Percentiles rank a stretch among this genome's conserved stretches.
These are phyloP conservation scores for Bretschneidera sinensis DNA, from an alignment of 345 rosid species.

Conservation along the genomic window DNA sequence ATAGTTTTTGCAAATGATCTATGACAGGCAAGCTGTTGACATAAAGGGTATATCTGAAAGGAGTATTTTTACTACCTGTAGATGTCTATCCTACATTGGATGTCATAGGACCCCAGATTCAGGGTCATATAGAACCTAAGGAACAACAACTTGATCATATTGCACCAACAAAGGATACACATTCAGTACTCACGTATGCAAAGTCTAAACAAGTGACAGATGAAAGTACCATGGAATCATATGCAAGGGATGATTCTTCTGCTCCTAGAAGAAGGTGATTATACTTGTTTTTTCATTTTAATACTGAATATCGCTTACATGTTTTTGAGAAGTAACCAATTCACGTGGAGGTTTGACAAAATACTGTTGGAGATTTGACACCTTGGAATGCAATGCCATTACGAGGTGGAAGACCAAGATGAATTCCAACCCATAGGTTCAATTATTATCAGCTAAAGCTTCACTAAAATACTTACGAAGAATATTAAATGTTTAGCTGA, in stretches of 20 bases:
- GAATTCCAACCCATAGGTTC: too few relatives aligned
- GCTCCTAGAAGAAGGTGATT: slow-evolving; percentile 59
- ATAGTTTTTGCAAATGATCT: slow-evolving; percentile 84
- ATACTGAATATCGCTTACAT: too few relatives aligned
- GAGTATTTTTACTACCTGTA: slow-evolving; percentile 56
- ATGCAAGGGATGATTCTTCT: slow-evolving; percentile 39
- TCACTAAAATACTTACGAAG: not conserved
- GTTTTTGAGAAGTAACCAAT: not conserved
- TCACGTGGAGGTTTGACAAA: not conserved
- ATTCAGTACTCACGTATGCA: slow-evolving; percentile 14
- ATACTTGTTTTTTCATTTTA: slow-evolving; percentile 1
- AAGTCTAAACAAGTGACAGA: slow-evolving; percentile 23
- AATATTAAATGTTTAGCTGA: not conserved
- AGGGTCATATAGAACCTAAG: slow-evolving; percentile 29
- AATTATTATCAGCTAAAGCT: not conserved
- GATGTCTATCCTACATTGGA: slow-evolving; percentile 49
- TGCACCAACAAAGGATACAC: slow-evolving; percentile 23
- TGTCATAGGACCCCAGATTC: slow-evolving; percentile 54
- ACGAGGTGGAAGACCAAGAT: too few relatives aligned
- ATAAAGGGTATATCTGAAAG: slow-evolving; percentile 73
- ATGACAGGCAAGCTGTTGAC: slow-evolving; percentile 92
- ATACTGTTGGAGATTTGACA: too few relatives aligned
- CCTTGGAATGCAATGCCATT: not conserved
- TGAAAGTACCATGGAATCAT: slow-evolving; percentile 25
- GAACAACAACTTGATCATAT: slow-evolving; percentile 25